Percentiles rank a stretch among this genome's conserved stretches.
Evolutionary conservation across 2,329 filamentous ascomycete species (phyloP).

Genomic region (Cladosporium sp.): DNA sequence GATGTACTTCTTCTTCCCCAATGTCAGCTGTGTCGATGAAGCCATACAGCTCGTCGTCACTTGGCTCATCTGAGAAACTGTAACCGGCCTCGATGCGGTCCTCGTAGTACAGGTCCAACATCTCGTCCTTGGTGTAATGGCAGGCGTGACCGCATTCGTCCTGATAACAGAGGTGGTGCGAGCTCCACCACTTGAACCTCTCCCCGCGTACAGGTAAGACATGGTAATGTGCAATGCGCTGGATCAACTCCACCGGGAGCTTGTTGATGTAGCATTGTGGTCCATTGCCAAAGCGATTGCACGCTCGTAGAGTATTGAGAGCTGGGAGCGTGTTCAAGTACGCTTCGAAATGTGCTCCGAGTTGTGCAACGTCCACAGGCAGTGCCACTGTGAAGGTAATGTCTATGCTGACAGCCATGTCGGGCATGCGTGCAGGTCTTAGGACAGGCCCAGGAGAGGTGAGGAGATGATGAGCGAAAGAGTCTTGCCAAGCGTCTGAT

Average conservation of each 20-base stretch:
- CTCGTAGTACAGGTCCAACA: not conserved
- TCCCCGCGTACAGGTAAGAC: not conserved
- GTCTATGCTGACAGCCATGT: not conserved
- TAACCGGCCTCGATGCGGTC: not conserved
- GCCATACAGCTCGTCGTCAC: not conserved
- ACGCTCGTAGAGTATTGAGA: not conserved
- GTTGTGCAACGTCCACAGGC: not conserved
- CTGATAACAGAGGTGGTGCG: not conserved
- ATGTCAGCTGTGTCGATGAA: too few relatives aligned
- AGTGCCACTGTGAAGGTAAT: not conserved
- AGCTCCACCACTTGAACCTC: not conserved
- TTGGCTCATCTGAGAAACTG: not conserved
- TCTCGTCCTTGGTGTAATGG: not conserved
- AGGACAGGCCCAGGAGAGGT: too few relatives aligned
- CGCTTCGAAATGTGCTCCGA: not conserved
- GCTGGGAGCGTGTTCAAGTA: not conserved
- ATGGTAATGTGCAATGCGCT: not conserved
- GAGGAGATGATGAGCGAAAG: too few relatives aligned
- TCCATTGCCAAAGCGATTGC: not conserved
- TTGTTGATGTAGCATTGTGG: not conserved
- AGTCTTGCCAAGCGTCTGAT: too few relatives aligned
- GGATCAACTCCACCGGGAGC: not conserved
- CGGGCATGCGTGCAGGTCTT: too few relatives aligned
- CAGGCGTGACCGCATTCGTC: not conserved
- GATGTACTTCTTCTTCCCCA: too few relatives aligned